Base-by-base conservation (phyloP, 2,329 filamentous ascomycete species). In the Clonostachys sp. region DNA sequence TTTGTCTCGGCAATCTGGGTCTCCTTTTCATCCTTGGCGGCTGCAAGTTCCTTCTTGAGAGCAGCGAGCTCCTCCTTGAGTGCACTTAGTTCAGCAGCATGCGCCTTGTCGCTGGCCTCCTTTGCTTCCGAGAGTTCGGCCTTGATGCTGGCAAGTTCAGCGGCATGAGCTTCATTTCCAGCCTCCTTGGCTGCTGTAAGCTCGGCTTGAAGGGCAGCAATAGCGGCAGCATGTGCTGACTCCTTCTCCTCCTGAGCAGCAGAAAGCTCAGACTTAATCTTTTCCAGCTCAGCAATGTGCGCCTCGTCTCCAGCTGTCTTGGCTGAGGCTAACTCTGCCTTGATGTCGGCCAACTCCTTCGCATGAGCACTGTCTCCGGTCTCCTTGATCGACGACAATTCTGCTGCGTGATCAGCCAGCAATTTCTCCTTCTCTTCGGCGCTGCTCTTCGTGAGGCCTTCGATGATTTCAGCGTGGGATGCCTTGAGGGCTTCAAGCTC, bases 41-140 rank as follows among this genome's bases (percentile, higher is more conserved):
- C 57, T 5, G 58, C 53, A 14, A 75, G 55, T 35, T 72, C 59
- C 12, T 51, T 52, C 58, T 73, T 72, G 24, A 71, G 69, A n/a
- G 68, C 61, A 34, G 65, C 64, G 6, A 83, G 64, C 18, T 77
- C 71, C 4, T 65, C 58, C 55, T 78, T 74, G 42, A 69, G 64
- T 34, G 64, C 64, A 57, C 66, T 66, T 41, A 68, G 53, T 12
- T 63, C 59, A 5, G 57, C 53, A 42, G 63, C 57, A 10, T 61
- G 50, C 6, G 59, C 52, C 52, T 79, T 72, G 41, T 60, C 65
- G 50, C 66, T 63, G 12, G 63, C 61, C 30, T 65, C 62, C 53
- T 65, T 65, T 34, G 52, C 51, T 34, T 59, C 51, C 18, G 50
- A 53, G 4, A 69, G 53, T 45, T 67, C 62, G 43, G 62, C 60